A percentile compares a stretch with the other conserved stretches of the same genome.
phyloP scores from a whole-genome alignment of 2,329 filamentous ascomycete genomes.

The Beauveria varroae region DNA sequence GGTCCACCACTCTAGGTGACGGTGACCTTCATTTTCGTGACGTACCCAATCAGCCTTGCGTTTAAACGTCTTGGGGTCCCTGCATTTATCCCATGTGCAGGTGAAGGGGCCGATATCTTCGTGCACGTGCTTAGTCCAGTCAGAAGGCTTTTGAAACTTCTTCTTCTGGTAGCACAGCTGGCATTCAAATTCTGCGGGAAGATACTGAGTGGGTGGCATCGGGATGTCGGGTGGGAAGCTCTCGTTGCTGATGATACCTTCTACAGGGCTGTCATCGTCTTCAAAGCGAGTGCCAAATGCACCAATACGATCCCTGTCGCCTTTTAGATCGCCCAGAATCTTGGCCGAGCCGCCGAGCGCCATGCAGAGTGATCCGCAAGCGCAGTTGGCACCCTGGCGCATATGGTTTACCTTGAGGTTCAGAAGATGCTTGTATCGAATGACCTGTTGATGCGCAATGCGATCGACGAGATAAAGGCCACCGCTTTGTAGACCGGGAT shows the following conservation, averaged over 20 bases:
- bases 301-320: conserved; percentile 53
- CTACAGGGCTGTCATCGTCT: conserved; percentile 55
- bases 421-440: conserved; percentile 71
- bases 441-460: conserved; percentile 72
- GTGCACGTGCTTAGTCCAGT: conserved; percentile 95
- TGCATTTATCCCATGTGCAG: conserved; percentile 78
- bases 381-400: conserved; percentile 52
- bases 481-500: conserved; percentile 56
- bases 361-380: conserved; percentile 55
- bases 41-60: conserved; percentile 93
- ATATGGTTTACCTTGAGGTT: conserved; percentile 64
- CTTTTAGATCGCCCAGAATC: conserved; percentile 48
- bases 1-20: conserved; percentile 85
- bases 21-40: conserved; percentile 86
- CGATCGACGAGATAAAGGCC: conserved; percentile 65
- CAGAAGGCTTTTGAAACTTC: conserved; percentile 82
- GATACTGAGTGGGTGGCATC: conserved; percentile 64
- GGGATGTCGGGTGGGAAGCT: conserved; percentile 77
- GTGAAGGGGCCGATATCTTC: conserved; percentile 92
- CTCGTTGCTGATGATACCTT: conserved; percentile 62
- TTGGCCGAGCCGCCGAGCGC: conserved; percentile 59
- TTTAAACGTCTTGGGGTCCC: conserved; percentile 86
- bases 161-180: conserved; percentile 79
- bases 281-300: conserved; percentile 43
- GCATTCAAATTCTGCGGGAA: conserved; percentile 87